Percentiles rank a stretch among this genome's conserved stretches.
These are phyloP conservation scores for Salvia hispanica DNA, from an alignment of 257 asterid species.

Conservation along the genomic window DNA sequence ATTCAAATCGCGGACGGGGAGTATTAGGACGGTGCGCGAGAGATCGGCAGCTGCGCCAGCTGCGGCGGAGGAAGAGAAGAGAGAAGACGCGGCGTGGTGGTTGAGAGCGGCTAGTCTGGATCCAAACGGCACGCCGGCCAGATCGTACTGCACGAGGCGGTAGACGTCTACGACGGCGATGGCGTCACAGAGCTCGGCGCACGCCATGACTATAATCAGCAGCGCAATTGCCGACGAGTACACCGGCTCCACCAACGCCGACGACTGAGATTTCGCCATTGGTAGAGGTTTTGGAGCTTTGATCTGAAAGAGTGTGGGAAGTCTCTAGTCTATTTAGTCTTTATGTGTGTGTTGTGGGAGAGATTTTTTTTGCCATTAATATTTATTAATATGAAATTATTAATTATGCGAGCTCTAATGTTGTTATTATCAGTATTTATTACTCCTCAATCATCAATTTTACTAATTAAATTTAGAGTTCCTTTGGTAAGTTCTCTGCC, in stretches of 20 bases:
- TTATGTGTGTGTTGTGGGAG: slow-evolving; percentile 6
- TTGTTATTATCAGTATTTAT: neutral
- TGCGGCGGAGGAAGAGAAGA: slow-evolving; percentile 54
- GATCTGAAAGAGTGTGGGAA: slow-evolving; percentile 30
- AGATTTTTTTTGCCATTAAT: neutral
- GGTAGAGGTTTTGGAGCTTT: slow-evolving; percentile 37
- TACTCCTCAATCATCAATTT: neutral
- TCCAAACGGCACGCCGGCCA: slow-evolving; percentile 87
- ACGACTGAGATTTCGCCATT: slow-evolving; percentile 54
- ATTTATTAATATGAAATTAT: neutral
- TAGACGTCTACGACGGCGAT: slow-evolving; percentile 83
- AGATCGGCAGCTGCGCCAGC: slow-evolving; percentile 65
- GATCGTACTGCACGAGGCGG: slow-evolving; percentile 94
- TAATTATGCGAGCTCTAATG: neutral
- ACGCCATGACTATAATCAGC: slow-evolving; percentile 58
- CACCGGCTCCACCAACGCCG: slow-evolving; percentile 49
- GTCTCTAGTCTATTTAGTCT: slow-evolving; percentile 3
- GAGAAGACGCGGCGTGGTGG: slow-evolving; percentile 90
- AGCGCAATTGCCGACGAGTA: slow-evolving; percentile 50
- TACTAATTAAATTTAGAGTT: neutral
- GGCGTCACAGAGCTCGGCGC: slow-evolving; percentile 85
- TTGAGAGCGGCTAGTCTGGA: slow-evolving; percentile 86
- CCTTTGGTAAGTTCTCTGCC: neutral
- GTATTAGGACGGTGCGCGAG: slow-evolving; percentile 83
- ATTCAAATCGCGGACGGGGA: slow-evolving; percentile 90